Evolutionary conservation across 1,284 basidiomycete genomes (phyloP).

Genomic region (Microbotryum lychnidis-dioicae): DNA sequence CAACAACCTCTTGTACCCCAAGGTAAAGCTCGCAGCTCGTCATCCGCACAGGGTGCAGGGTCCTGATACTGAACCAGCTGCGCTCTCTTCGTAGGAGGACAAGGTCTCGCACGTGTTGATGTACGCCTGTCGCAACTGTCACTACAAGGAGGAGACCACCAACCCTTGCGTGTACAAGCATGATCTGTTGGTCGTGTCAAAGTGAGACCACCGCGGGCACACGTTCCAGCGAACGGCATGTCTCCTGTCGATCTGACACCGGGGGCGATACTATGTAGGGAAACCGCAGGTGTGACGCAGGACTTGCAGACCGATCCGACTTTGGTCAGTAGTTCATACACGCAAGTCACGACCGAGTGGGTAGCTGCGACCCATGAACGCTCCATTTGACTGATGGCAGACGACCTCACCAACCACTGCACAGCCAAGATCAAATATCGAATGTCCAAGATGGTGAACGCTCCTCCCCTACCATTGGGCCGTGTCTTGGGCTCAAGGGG

Average conservation of each 20-base stretch:
- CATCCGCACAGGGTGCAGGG: neutral
- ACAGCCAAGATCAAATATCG: conserved; percentile 41
- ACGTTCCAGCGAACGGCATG: neutral
- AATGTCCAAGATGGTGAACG: conserved; percentile 42
- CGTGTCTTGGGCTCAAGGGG: no score
- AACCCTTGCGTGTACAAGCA: conserved; percentile 89
- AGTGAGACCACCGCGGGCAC: conserved; percentile 51
- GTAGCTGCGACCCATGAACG: neutral
- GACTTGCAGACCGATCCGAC: conserved; percentile 88
- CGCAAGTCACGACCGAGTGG: neutral
- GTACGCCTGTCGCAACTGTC: conserved; percentile 88
- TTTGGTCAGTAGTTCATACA: conserved; percentile 51
- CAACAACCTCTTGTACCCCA: conserved; percentile 88
- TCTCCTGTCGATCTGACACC: no score
- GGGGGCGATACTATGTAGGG: conserved; percentile 50
- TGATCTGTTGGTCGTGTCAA: conserved; percentile 84
- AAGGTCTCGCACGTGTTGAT: conserved; percentile 76
- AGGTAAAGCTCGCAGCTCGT: conserved; percentile 38
- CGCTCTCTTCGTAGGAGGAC: conserved; percentile 56
- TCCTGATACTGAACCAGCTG: neutral
- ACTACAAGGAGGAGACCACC: conserved; percentile 73
- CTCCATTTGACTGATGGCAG: neutral
- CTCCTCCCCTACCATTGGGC: no score
- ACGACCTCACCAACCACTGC: neutral
- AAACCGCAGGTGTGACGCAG: conserved; percentile 82